These are phyloP conservation scores for Bidens hawaiensis DNA, from an alignment of 140 eudicot species.

Conservation along the genomic window DNA sequence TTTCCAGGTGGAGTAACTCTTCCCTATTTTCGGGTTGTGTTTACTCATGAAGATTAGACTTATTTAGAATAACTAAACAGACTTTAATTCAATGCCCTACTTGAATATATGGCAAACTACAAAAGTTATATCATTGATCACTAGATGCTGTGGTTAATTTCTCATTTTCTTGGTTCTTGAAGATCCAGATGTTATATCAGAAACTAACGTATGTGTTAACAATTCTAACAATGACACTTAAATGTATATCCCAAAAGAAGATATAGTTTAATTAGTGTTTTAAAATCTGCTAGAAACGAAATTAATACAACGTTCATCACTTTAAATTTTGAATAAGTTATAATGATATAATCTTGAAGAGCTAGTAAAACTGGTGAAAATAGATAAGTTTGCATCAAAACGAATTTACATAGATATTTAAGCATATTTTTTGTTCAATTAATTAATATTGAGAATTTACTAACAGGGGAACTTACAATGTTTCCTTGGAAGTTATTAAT, in stretches of 20 bases:
- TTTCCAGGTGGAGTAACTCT: constrained; percentile 8
- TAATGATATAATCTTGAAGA: neutral
- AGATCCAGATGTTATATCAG: neutral
- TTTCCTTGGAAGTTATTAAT: constrained; percentile 5
- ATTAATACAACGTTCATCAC: neutral
- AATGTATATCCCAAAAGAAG: neutral
- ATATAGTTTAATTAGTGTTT: neutral
- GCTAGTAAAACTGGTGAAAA: constrained; percentile 9
- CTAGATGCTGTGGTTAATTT: neutral
- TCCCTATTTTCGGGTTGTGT: constrained; percentile 13
- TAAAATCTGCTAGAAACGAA: neutral
- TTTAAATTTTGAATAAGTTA: neutral
- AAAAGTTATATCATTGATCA: neutral
- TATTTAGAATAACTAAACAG: neutral
- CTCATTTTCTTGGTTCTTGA: neutral
- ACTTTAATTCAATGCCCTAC: neutral
- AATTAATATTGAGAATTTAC: constrained; percentile 11
- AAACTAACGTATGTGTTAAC: neutral
- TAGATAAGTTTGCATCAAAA: constrained; percentile 13
- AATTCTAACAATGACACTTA: neutral
- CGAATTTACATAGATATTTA: constrained; percentile 14
- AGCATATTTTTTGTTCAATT: constrained; percentile 20
- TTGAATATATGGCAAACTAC: neutral
- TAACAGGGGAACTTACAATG: constrained; percentile 17
- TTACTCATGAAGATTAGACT: constrained; percentile 2